Conservation (phyloP, 2,329 filamentous ascomycete species). For the Cladosporium sp. region DNA sequence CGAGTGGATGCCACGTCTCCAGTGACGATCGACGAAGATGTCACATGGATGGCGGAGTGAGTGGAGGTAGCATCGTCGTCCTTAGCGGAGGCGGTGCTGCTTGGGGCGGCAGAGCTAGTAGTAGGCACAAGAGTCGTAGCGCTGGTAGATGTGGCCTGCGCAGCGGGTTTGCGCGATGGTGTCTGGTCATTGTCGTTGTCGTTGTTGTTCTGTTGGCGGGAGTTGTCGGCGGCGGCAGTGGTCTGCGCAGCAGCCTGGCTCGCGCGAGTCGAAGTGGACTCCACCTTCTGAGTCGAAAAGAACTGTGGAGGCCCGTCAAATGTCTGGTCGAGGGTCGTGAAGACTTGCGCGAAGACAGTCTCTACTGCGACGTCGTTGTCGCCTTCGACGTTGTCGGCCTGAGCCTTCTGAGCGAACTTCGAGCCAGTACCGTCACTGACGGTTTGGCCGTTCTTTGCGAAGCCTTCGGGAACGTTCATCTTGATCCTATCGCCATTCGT, state of each 20-base stretch:
- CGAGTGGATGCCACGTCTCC: slow-evolving; percentile 8
- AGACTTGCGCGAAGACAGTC: slow-evolving; percentile 44
- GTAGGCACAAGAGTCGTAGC: slow-evolving; percentile 8
- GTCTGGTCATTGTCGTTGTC: not conserved
- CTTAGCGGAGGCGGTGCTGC: slow-evolving; percentile 2
- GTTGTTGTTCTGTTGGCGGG: slow-evolving; percentile 3
- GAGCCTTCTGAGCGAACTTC: slow-evolving; percentile 6
- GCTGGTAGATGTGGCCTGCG: slow-evolving; percentile 6
- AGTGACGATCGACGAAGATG: slow-evolving; percentile 18
- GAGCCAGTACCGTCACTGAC: not conserved
- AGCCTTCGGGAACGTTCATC: slow-evolving; percentile 26
- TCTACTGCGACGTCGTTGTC: slow-evolving; percentile 19
- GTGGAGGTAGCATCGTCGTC: not conserved
- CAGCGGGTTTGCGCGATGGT: slow-evolving; percentile 15
- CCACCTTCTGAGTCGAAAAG: slow-evolving; percentile 25
- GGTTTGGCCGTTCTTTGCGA: not conserved
- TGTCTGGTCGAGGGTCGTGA: slow-evolving; percentile 50
- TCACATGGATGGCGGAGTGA: not conserved
- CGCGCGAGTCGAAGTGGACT: slow-evolving; percentile 15
- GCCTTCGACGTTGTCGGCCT: slow-evolving; percentile 12
- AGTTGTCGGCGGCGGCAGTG: slow-evolving; percentile 14
- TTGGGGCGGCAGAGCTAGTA: slow-evolving; percentile 6
- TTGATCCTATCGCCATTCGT: slow-evolving; percentile 21
- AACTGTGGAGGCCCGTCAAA: slow-evolving; percentile 44
- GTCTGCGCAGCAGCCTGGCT: slow-evolving; percentile 11